Percentiles rank a stretch among this genome's conserved stretches.
Conservation (phyloP, 768 basidiomycete genomes). For the Suillus subluteus region DNA sequence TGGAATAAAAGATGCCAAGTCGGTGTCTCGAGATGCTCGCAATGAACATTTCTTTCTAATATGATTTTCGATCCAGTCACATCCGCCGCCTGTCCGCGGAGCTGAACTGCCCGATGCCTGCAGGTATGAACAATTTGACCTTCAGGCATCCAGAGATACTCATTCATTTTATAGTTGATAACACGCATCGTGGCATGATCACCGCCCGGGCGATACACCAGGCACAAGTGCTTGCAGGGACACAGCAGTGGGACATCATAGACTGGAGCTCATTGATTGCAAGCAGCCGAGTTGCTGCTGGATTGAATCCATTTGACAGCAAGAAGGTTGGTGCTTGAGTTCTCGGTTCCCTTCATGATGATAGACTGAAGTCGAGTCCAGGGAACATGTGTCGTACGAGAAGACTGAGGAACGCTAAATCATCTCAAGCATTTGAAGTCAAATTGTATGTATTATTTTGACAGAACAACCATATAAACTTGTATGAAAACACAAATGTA, state of each 20-base stretch:
- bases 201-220: conserved; percentile 76
- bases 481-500: background rate
- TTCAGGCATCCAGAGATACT: background rate
- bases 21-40: conserved; percentile 23
- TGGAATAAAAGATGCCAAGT: conserved; percentile 84
- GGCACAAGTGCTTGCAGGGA: conserved; percentile 45
- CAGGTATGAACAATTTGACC: conserved; percentile 14
- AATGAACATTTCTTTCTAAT: conserved; percentile 6
- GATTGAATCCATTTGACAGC: conserved; percentile 51
- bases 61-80: conserved; percentile 44
- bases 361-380: conserved; percentile 9
- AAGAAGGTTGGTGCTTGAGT: conserved; percentile 30
- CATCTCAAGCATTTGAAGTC: background rate
- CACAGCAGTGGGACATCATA: conserved; percentile 57
- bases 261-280: conserved; percentile 88
- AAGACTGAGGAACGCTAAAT: conserved; percentile 21
- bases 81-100: conserved; percentile 72
- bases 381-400: conserved; percentile 27
- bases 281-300: conserved; percentile 76
- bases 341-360: background rate
- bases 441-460: background rate
- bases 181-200: conserved; percentile 77
- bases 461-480: background rate
- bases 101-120: conserved; percentile 71
- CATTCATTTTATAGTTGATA: conserved; percentile 45